Base-by-base conservation (phyloP, 257 asterid species). In the Ligustrum vulgare region DNA sequence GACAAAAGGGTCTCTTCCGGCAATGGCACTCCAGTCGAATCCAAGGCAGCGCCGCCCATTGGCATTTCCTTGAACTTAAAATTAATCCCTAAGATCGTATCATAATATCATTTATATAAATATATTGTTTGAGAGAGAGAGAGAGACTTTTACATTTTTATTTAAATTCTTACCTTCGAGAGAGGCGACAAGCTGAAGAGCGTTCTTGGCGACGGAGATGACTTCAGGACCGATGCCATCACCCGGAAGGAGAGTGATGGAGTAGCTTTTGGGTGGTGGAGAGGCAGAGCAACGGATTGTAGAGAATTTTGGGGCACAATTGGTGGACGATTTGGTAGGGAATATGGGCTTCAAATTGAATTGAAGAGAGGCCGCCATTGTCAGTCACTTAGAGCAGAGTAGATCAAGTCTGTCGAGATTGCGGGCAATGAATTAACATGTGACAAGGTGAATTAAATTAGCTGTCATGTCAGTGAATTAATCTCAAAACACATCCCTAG, bases 221-320 rank as follows among this genome's bases (percentile, higher is more conserved):
- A 94, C 97, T 91, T 92, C 98, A 32, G 97, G 99, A 51, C 99
- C 99, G 69, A 94, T 94, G 67, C 98, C 98, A 82, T 92, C 98
- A 37, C 97, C 98, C 28, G 98, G 97, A 67, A 94, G 98, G 78
- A 92, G 96, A 74, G 96, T 88, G 82, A 92, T 83, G 77, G 81
- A 70, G 87, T 94, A 92, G 80, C 85, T 80, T 84, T 85, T 92
- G 76, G 85, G 68, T 9, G 89, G 81, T 37, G 89, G 4, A 33
- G 93, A 67, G 78, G 89, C 82, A 72, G 90, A 76, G 86, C 98
- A 94, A 75, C 91, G 87, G 81, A 91, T 39, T 18, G 69, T 64
- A 67, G 86, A 67, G 81, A 79, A 75, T 75, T 82, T 89, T 16
- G 84, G 79, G 56, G 72, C 43, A 72, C 45, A 66, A 32, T 74